A percentile compares a stretch with the other conserved stretches of the same genome.
Conservation (phyloP, 768 basidiomycete species). For the Lactarius indigo region DNA sequence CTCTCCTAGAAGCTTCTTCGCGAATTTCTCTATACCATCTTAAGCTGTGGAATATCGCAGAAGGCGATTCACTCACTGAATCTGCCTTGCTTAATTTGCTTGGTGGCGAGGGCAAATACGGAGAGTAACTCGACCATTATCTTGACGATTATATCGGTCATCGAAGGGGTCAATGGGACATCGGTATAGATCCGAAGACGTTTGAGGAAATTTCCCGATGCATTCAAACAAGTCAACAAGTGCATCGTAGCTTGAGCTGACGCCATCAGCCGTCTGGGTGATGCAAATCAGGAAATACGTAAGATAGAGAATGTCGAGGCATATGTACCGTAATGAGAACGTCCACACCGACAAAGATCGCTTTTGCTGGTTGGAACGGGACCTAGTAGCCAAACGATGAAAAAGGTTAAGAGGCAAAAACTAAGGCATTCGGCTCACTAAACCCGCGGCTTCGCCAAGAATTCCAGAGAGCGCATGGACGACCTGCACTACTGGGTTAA, state of each 20-base stretch:
- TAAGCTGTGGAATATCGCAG: not conserved
- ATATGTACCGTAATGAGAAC: too few relatives aligned
- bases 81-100: constrained; percentile 1
- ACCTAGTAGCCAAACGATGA: too few relatives aligned
- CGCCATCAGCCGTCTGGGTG: not conserved
- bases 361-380: too few relatives aligned
- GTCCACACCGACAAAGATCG: too few relatives aligned
- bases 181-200: constrained; percentile 2
- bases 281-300: not conserved
- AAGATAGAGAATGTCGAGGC: too few relatives aligned
- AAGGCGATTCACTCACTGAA: not conserved
- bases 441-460: too few relatives aligned
- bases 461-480: too few relatives aligned
- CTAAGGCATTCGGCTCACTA: too few relatives aligned
- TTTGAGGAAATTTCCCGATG: constrained; percentile 2
- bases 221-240: constrained; percentile 7
- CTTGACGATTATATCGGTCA: not conserved
- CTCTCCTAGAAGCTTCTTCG: constrained; percentile 5
- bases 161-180: not conserved
- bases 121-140: constrained; percentile 9
- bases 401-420: too few relatives aligned
- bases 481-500: too few relatives aligned
- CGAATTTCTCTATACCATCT: not conserved
- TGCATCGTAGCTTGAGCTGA: not conserved
- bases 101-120: not conserved